These are phyloP conservation scores for Daldinia bambusicola DNA, from an alignment of 495 filamentous ascomycete species.

Conservation along the genomic window DNA sequence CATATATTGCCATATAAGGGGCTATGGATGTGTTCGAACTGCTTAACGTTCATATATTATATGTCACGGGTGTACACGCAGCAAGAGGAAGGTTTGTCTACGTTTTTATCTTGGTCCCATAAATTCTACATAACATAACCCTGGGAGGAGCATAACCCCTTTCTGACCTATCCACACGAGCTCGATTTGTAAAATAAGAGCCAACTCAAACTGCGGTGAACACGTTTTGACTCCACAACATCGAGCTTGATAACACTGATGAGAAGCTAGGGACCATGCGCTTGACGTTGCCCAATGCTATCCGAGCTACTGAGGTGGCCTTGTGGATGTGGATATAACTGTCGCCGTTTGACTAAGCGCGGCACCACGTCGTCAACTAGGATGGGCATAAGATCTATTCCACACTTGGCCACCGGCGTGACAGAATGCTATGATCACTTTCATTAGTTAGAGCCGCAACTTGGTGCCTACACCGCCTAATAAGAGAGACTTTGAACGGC, in stretches of 20 bases:
- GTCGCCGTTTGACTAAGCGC: not conserved
- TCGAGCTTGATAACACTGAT: not conserved
- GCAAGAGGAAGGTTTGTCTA: not conserved
- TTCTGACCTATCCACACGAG: not conserved
- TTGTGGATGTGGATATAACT: not conserved
- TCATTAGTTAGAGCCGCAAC: not conserved
- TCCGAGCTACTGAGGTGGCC: not conserved
- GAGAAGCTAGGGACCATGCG: not conserved
- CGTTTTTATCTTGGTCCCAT: not conserved
- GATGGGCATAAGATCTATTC: not conserved
- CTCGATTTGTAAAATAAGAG: not conserved
- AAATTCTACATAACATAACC: not conserved
- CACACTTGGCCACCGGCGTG: no score
- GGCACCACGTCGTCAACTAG: not conserved
- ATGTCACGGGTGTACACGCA: not conserved
- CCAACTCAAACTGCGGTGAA: slow-evolving; percentile 10
- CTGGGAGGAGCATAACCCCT: not conserved
- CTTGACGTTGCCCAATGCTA: not conserved
- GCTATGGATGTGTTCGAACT: not conserved
- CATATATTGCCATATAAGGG: no score
- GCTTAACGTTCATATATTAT: not conserved
- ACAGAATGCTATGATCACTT: not conserved
- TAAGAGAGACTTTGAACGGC: not conserved
- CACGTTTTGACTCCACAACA: slow-evolving; percentile 7
- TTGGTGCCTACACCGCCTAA: not conserved